Evolutionary conservation across 148 eudicot genomes (phyloP).

Genomic region (Rhododendron vialii): DNA sequence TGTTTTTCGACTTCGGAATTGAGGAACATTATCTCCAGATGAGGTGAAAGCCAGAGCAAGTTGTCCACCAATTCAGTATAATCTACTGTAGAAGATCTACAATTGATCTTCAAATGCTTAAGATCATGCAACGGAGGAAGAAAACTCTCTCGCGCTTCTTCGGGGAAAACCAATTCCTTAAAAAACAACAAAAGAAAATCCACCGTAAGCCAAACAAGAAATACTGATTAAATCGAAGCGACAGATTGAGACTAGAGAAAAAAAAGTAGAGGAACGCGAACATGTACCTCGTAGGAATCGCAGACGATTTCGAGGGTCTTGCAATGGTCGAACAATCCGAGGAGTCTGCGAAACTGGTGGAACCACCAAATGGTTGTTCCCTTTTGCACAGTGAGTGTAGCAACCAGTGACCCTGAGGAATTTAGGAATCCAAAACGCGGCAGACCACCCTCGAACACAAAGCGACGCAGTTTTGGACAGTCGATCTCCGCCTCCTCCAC

Average conservation of each 20-base stretch:
- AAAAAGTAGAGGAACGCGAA: neutral
- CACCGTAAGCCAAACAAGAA: neutral
- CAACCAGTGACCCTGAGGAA: neutral
- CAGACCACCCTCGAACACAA: neutral
- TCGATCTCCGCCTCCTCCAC: neutral
- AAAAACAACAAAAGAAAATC: no score
- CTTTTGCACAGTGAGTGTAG: neutral
- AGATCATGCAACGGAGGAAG: conserved; percentile 3
- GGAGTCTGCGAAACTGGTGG: neutral
- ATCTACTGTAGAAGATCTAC: neutral
- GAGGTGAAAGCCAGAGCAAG: conserved; percentile 9
- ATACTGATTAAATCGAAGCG: no score
- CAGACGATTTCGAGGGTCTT: neutral
- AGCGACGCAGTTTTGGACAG: neutral
- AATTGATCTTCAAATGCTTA: neutral
- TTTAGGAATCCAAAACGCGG: neutral
- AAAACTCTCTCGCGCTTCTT: neutral
- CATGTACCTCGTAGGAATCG: neutral
- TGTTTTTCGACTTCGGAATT: neutral
- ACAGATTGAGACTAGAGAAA: neutral
- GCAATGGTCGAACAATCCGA: neutral
- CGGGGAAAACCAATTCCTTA: neutral
- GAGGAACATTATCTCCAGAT: neutral
- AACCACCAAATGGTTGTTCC: neutral
- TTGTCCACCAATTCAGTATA: neutral